Evolutionary conservation across 2,329 filamentous ascomycete species (phyloP).

Genomic region (Pezicula neosporulosa): DNA sequence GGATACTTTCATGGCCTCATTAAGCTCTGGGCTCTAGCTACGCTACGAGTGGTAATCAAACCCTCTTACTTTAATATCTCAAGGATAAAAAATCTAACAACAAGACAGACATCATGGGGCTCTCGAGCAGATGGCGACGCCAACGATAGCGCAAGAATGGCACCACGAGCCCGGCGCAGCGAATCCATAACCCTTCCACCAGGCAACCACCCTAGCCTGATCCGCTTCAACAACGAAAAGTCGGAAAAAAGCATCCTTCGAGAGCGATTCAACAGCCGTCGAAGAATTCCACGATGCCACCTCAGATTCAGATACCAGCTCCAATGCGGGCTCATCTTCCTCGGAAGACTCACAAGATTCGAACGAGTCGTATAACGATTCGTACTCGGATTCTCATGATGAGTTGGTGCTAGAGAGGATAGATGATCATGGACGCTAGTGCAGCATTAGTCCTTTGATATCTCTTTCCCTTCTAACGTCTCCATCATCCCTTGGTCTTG

Average conservation of each 20-base stretch:
- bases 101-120: slow-evolving; percentile 82
- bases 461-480: slow-evolving; percentile 1
- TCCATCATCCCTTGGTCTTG: neutral
- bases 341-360: slow-evolving; percentile 17
- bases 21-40: slow-evolving; percentile 84
- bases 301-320: neutral
- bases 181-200: slow-evolving; percentile 40
- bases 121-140: slow-evolving; percentile 88
- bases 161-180: slow-evolving; percentile 25
- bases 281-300: neutral
- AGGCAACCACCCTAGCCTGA: slow-evolving; percentile 36
- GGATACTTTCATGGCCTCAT: slow-evolving; percentile 91
- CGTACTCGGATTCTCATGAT: slow-evolving; percentile 7
- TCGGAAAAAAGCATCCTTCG: slow-evolving; percentile 5
- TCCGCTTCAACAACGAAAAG: slow-evolving; percentile 41
- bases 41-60: slow-evolving; percentile 72
- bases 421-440: slow-evolving; percentile 26
- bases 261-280: slow-evolving; percentile 11
- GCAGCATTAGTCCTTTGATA: slow-evolving; percentile 26
- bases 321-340: neutral
- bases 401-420: slow-evolving; percentile 12
- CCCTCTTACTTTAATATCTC: neutral
- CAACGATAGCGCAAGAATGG: slow-evolving; percentile 65
- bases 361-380: slow-evolving; percentile 19
- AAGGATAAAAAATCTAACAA: slow-evolving; percentile 4